Base-by-base conservation (phyloP, 1,284 basidiomycete genomes). In the Papiliotrema flavescens region DNA sequence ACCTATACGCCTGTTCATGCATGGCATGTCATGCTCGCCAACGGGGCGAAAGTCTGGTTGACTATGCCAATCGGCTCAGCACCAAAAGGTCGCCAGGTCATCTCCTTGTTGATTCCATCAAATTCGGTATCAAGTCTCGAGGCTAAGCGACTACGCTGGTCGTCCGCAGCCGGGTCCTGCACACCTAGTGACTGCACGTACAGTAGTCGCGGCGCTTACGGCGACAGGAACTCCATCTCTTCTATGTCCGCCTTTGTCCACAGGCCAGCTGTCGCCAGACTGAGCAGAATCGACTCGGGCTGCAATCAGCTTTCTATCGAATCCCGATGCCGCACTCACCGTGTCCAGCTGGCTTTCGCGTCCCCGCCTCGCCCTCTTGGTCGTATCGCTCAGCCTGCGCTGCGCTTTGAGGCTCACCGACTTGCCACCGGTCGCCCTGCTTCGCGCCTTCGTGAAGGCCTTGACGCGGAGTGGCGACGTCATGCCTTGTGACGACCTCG, bases 221-320 rank as follows among this genome's bases (percentile, higher is more conserved):
- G 17, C 35, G 35, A 24, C 11, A 24, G 11, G 8, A 9, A 24
- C 43, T 26, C n/a, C 20, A 24, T 26, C 22, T 37, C 23, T n/a
- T 20, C 22, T 15, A 9, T 5, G n/a, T n/a, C 28, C 13, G 20
- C 11, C 42, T 49, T 59, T 19, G 56, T 59, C 64, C 64, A 65
- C n/a, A 61, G 20, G 7, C 57, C 55, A 2, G 58, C 64, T 4
- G 64, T 63, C 19, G 64, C 64, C 19, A 66, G 54, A 36, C 62
- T 63, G 17, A 60, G 42, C 51, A 66, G 37, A 26, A 63, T 63
- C 2, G 60, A 56, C 42, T 63, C 60, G 11, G 64, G 53, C 64
- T 65, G 40, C 9, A 40, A 39, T 53, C 47, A 50, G 41, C 19
- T 8, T 6, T 20, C 17, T n/a, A 15, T 6, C n/a, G 9, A 23